Percentiles rank a stretch among this genome's conserved stretches.
phyloP scores from a whole-genome alignment of 176 grass and related monocot genomes.

The Carex pumila region DNA sequence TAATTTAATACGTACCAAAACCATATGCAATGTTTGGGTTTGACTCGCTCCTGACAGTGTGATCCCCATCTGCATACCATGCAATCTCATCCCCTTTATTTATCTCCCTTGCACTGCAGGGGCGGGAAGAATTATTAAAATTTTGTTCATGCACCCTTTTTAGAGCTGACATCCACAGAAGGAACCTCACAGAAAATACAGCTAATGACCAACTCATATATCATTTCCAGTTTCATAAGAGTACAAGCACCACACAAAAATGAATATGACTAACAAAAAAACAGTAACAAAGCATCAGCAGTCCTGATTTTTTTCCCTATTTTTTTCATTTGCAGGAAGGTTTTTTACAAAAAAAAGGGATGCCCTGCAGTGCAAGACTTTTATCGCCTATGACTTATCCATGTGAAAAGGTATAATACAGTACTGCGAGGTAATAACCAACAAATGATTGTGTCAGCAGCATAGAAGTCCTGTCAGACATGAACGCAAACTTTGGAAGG shows the following conservation, averaged over 20 bases:
- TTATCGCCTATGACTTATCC: background rate
- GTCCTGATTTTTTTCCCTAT: background rate
- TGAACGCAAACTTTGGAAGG: background rate
- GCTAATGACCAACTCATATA: background rate
- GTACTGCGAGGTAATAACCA: background rate
- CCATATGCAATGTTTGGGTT: slow-evolving; percentile 77
- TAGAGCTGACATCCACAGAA: background rate
- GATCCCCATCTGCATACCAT: slow-evolving; percentile 89
- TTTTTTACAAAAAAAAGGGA: background rate
- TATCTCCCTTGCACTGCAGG: slow-evolving; percentile 70
- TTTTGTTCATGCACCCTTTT: background rate
- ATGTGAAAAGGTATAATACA: background rate
- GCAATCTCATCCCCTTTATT: slow-evolving; percentile 97
- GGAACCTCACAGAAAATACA: background rate
- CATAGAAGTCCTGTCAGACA: background rate
- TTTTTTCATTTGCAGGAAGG: background rate
- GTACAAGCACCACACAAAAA: slow-evolving; percentile 4
- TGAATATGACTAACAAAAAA: background rate
- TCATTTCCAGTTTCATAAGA: background rate
- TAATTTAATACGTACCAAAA: slow-evolving; percentile 54
- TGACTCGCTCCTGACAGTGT: slow-evolving; percentile 81
- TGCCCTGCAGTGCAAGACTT: background rate
- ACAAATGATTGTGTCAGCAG: background rate
- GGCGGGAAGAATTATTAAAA: background rate
- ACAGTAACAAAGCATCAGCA: background rate